Conservation (phyloP, 768 basidiomycete species). For the Mycena maculata region DNA sequence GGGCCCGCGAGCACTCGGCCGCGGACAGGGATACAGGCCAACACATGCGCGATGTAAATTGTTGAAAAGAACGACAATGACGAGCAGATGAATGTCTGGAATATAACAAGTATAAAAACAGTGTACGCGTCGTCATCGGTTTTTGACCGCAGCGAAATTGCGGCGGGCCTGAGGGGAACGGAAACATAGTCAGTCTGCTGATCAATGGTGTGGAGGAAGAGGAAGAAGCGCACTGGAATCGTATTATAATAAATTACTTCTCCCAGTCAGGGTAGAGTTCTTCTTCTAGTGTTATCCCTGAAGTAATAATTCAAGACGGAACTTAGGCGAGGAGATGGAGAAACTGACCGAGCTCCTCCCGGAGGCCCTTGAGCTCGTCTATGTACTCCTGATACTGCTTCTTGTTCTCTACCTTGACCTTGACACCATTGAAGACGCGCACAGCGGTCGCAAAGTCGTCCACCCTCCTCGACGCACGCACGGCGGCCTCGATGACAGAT, state of each 20-base stretch:
- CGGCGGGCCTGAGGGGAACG: no score
- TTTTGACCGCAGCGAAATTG: slow-evolving; percentile 12
- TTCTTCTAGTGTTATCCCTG: slow-evolving; percentile 57
- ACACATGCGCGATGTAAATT: slow-evolving; percentile 22
- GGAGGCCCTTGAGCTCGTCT: slow-evolving; percentile 86
- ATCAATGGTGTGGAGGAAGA: not conserved
- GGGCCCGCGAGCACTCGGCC: not conserved
- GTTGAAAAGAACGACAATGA: slow-evolving; percentile 25
- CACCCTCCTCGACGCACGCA: slow-evolving; percentile 89
- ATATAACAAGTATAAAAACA: slow-evolving; percentile 14
- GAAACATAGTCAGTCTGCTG: not conserved
- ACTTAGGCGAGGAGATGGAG: not conserved
- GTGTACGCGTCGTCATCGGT: slow-evolving; percentile 19
- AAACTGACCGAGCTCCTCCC: slow-evolving; percentile 90
- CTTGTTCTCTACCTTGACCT: slow-evolving; percentile 98
- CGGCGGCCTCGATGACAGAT: slow-evolving; percentile 85
- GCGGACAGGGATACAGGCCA: not conserved
- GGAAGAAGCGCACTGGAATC: not conserved
- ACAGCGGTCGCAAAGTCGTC: slow-evolving; percentile 99
- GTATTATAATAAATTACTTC: slow-evolving; percentile 32
- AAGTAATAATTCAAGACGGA: not conserved
- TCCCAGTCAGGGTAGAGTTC: slow-evolving; percentile 56
- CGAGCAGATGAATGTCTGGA: slow-evolving; percentile 10
- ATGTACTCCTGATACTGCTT: slow-evolving; percentile 94
- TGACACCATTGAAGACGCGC: slow-evolving; percentile 93